These are phyloP conservation scores for Phyllosticta ampelicida DNA, from an alignment of 2,329 filamentous ascomycete species.

Conservation along the genomic window DNA sequence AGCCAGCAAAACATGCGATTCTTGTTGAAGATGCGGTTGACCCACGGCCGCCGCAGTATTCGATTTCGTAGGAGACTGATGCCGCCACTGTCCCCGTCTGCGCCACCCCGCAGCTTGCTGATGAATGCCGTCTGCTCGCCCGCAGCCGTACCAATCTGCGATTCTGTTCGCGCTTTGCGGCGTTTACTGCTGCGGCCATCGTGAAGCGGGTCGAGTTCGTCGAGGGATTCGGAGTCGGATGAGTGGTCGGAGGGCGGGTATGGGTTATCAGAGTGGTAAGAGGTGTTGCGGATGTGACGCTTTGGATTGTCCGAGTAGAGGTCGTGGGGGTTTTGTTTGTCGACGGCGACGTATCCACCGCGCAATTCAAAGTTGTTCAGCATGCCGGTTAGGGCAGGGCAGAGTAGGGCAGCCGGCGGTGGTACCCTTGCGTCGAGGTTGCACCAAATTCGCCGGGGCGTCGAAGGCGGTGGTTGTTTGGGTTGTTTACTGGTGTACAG, in stretches of 20 bases:
- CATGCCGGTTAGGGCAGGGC: neutral
- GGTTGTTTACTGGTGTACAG: neutral
- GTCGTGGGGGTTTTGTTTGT: conserved; percentile 14
- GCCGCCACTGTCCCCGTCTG: conserved; percentile 13
- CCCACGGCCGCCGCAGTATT: conserved; percentile 7
- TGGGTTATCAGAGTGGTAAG: conserved; percentile 21
- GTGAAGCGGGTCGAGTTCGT: conserved; percentile 38
- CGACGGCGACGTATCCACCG: conserved; percentile 28
- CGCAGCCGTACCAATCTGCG: conserved; percentile 18
- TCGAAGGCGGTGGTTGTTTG: neutral
- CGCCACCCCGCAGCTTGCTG: conserved; percentile 7
- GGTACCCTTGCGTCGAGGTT: neutral
- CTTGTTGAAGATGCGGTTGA: conserved; percentile 23
- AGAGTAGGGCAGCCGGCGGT: neutral
- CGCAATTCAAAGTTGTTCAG: conserved; percentile 21
- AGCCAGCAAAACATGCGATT: conserved; percentile 35
- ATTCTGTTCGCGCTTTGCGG: conserved; percentile 22
- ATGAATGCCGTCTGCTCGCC: conserved; percentile 14
- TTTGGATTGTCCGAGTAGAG: neutral
- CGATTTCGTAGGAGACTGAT: neutral
- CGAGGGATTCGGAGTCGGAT: conserved; percentile 28
- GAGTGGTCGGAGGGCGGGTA: conserved; percentile 25
- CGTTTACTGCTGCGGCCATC: conserved; percentile 22
- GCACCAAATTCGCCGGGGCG: neutral
- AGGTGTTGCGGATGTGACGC: conserved; percentile 12